These are phyloP conservation scores for Aspergillus quadrilineatus DNA, from an alignment of 2,329 filamentous ascomycete genomes.

Conservation along the genomic window DNA sequence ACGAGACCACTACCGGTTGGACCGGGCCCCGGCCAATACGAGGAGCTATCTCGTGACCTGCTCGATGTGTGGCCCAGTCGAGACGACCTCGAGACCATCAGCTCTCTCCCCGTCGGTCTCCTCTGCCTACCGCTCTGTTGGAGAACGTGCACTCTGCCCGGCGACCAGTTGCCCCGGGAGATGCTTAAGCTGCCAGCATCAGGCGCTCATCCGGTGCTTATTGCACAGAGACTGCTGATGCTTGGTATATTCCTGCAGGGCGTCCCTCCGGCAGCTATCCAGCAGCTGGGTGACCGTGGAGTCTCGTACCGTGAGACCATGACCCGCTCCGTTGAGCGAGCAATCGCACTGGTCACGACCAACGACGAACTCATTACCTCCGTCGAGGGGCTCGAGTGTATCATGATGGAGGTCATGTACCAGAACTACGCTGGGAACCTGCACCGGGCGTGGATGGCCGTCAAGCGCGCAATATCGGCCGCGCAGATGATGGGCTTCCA, in stretches of 20 bases:
- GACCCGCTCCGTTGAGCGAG: slow-evolving; percentile 25
- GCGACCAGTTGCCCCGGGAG: neutral
- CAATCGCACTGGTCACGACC: slow-evolving; percentile 35
- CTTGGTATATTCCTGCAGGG: slow-evolving; percentile 51
- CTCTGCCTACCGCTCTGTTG: neutral
- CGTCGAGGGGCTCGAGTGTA: slow-evolving; percentile 45
- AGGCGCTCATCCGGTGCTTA: slow-evolving; percentile 49
- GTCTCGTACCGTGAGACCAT: slow-evolving; percentile 5
- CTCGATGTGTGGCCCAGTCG: slow-evolving; percentile 7
- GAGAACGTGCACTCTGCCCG: neutral
- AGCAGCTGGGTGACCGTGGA: neutral
- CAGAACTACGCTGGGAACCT: slow-evolving; percentile 44
- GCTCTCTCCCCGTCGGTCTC: slow-evolving; percentile 2
- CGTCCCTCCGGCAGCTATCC: slow-evolving; percentile 25
- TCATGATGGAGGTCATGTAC: slow-evolving; percentile 45
- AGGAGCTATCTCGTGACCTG: neutral
- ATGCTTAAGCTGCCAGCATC: slow-evolving; percentile 39
- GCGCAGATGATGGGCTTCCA: slow-evolving; percentile 48
- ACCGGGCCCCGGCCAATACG: neutral
- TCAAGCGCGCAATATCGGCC: slow-evolving; percentile 38
- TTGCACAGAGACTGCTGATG: slow-evolving; percentile 52
- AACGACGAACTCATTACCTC: slow-evolving; percentile 41
- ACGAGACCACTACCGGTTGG: neutral
- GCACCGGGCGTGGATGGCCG: slow-evolving; percentile 42
- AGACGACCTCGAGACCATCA: slow-evolving; percentile 5